A percentile compares a stretch with the other conserved stretches of the same genome.
phyloP scores from a whole-genome alignment of 2,329 filamentous ascomycete genomes.

The Hypomyces rosellus region DNA sequence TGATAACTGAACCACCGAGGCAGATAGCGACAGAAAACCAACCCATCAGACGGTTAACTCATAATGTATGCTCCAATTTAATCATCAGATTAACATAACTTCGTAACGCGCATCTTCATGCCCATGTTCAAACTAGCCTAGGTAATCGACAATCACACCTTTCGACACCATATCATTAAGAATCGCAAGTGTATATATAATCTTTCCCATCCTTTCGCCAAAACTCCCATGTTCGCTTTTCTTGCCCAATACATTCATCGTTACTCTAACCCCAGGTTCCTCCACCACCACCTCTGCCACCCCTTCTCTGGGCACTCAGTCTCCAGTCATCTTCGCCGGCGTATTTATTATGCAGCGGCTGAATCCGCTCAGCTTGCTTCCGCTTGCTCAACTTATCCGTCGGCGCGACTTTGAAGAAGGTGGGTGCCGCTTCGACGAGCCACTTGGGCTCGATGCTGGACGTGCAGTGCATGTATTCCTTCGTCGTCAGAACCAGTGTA shows the following conservation, averaged over 20 bases:
- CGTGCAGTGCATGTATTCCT: conserved; percentile 97
- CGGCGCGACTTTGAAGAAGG: conserved; percentile 95
- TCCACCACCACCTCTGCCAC: conserved; percentile 74
- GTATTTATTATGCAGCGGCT: conserved; percentile 91
- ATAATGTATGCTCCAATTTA: no score
- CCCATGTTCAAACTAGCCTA: no score
- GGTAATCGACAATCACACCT: no score
- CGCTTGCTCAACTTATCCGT: conserved; percentile 82
- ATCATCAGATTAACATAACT: no score
- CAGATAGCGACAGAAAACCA: no score
- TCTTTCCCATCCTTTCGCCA: neutral
- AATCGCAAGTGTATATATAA: no score
- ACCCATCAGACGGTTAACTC: no score
- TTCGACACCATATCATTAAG: no score
- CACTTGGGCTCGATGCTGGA: conserved; percentile 90
- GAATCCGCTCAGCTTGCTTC: conserved; percentile 89
- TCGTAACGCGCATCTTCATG: no score
- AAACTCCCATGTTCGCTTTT: neutral
- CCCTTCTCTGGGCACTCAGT: conserved; percentile 77
- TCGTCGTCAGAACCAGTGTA: conserved; percentile 81
- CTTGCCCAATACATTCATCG: no score
- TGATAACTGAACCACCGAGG: no score
- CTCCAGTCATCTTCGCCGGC: conserved; percentile 93
- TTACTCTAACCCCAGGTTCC: conserved; percentile 75
- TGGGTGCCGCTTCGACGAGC: conserved; percentile 94